phyloP scores from a whole-genome alignment of 2,329 filamentous ascomycete genomes.

The Davidsoniella eucalypti region DNA sequence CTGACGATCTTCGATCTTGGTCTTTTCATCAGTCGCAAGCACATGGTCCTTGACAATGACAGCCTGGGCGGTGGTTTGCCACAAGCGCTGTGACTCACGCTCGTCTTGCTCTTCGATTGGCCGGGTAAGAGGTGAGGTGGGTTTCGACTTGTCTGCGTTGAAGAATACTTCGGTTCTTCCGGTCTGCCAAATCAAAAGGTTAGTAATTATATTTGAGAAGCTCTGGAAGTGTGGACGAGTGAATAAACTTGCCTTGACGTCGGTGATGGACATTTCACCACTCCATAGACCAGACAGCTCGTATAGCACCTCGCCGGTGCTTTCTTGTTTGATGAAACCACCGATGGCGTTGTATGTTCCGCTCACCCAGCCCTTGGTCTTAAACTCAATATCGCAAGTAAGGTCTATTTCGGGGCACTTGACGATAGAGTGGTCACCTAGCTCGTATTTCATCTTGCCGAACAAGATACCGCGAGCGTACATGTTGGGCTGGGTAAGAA shows the following conservation, averaged over 20 bases:
- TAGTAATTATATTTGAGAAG: background rate
- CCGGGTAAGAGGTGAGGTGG: slow-evolving; percentile 54
- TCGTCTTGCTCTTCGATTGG: slow-evolving; percentile 77
- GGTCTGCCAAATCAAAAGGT: slow-evolving; percentile 37
- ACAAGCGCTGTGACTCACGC: slow-evolving; percentile 77
- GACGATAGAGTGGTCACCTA: slow-evolving; percentile 89
- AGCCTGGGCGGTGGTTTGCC: slow-evolving; percentile 65
- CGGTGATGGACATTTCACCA: slow-evolving; percentile 84
- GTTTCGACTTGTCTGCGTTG: slow-evolving; percentile 63
- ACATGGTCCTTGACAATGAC: slow-evolving; percentile 77
- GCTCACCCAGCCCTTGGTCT: slow-evolving; percentile 93
- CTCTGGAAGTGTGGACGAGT: too few relatives aligned
- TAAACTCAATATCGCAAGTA: slow-evolving; percentile 88
- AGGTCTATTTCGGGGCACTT: slow-evolving; percentile 78
- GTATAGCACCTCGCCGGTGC: slow-evolving; percentile 72
- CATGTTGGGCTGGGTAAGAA: slow-evolving; percentile 96
- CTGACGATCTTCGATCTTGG: slow-evolving; percentile 86
- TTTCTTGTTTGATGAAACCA: slow-evolving; percentile 75
- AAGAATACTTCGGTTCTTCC: slow-evolving; percentile 83
- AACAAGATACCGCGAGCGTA: slow-evolving; percentile 94
- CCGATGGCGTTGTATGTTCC: slow-evolving; percentile 95
- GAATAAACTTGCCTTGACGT: slow-evolving; percentile 45
- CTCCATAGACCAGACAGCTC: slow-evolving; percentile 90
- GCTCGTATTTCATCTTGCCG: slow-evolving; percentile 98
- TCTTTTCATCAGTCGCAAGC: slow-evolving; percentile 84